Conservation (phyloP, 139 green algal genomes). For the Yamagishiella unicocca region DNA sequence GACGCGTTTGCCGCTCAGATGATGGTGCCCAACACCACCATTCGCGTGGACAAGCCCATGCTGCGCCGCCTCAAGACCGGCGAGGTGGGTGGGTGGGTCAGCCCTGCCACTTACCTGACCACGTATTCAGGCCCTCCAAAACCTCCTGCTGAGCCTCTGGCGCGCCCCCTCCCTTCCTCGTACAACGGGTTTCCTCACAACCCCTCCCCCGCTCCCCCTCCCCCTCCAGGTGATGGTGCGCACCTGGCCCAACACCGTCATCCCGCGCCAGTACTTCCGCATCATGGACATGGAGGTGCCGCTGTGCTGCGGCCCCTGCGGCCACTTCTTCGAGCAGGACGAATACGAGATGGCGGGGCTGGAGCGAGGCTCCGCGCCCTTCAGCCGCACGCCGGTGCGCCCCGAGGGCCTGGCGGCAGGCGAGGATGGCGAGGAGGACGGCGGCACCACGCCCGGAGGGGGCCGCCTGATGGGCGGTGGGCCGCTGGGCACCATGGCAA, state of each 20-base stretch:
- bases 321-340: constrained; percentile 86
- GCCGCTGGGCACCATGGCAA: not conserved
- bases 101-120: not conserved
- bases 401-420: constrained; percentile 51
- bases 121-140: too few species aligned
- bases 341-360: constrained; percentile 43
- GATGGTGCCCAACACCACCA: constrained; percentile 72
- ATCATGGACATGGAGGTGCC: constrained; percentile 79
- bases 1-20: constrained; percentile 80
- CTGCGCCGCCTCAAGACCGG: constrained; percentile 63
- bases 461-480: constrained; percentile 14
- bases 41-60: constrained; percentile 68
- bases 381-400: constrained; percentile 54
- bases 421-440: constrained; percentile 33
- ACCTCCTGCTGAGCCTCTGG: not conserved
- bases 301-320: constrained; percentile 72
- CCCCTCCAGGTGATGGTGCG: constrained; percentile 70
- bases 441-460: not conserved
- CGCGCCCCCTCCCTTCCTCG: not conserved
- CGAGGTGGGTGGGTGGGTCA: constrained; percentile 56
- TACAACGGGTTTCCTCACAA: not conserved
- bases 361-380: constrained; percentile 62
- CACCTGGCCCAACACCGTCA: constrained; percentile 63
- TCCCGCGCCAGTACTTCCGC: constrained; percentile 78
- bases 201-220: not conserved